Percentiles rank a stretch among this genome's conserved stretches.
phyloP scores from a whole-genome alignment of 2,329 filamentous ascomycete species.

The Eutypa lata region DNA sequence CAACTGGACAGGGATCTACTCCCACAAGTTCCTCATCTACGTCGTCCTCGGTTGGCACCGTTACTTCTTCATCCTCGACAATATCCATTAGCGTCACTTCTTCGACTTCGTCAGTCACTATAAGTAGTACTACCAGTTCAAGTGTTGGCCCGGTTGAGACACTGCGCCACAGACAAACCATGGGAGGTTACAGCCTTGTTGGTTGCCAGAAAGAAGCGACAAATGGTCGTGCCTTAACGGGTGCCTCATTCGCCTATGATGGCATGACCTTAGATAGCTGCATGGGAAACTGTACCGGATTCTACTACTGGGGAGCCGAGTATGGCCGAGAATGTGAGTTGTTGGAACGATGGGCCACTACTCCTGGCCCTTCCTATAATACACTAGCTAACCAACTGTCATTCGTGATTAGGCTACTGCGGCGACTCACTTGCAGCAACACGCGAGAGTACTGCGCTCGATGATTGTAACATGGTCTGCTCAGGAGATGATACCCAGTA shows the following conservation, averaged over 20 bases:
- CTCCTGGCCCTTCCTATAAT: too few species aligned
- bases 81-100: constrained; percentile 14
- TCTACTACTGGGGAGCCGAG: constrained; percentile 48
- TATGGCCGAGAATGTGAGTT: constrained; percentile 48
- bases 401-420: constrained; percentile 38
- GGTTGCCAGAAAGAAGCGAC: constrained; percentile 48
- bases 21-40: constrained; percentile 11
- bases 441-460: constrained; percentile 28
- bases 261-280: constrained; percentile 49
- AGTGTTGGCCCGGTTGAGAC: constrained; percentile 26
- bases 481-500: constrained; percentile 38
- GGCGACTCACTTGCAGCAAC: constrained; percentile 37
- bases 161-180: constrained; percentile 32
- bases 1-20: constrained; percentile 15
- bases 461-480: constrained; percentile 38
- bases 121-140: constrained; percentile 25
- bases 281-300: constrained; percentile 42
- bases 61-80: background rate
- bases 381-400: background rate
- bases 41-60: constrained; percentile 6
- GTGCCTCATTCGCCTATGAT: constrained; percentile 39
- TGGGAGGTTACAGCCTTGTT: constrained; percentile 44
- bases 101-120: constrained; percentile 14
- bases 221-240: constrained; percentile 39
- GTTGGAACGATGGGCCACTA: background rate